A percentile compares a stretch with the other conserved stretches of the same genome.
These are phyloP conservation scores for Golovinomyces cichoracearum DNA, from an alignment of 2,329 filamentous ascomycete species.

Conservation along the genomic window DNA sequence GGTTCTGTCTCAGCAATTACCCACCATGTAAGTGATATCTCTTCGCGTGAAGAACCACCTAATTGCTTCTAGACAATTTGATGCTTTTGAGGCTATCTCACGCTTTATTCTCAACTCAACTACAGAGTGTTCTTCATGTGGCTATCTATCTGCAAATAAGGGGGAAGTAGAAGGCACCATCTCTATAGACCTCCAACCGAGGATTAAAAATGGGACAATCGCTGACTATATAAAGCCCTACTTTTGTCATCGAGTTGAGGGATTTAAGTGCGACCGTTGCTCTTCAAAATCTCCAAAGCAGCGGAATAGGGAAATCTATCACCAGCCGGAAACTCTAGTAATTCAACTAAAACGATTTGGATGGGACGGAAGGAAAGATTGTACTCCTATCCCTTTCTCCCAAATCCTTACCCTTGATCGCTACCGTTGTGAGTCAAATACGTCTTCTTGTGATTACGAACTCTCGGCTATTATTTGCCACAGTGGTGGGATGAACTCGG, in stretches of 20 bases:
- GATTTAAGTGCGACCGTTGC: constrained; percentile 3
- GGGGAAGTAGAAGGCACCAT: constrained; percentile 9
- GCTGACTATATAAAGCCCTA: constrained; percentile 7
- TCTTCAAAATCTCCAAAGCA: constrained; percentile 3
- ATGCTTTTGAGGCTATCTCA: constrained; percentile 4
- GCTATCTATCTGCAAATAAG: constrained; percentile 6
- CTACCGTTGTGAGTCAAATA: constrained; percentile 3
- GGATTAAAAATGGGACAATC: constrained; percentile 6
- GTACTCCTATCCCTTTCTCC: constrained; percentile 5
- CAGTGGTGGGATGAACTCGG: constrained; percentile 4
- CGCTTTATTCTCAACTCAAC: constrained; percentile 2
- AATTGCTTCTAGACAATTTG: not conserved
- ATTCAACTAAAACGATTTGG: constrained; percentile 3
- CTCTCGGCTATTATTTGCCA: constrained; percentile 14
- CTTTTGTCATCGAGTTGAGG: constrained; percentile 3
- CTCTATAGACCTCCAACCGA: constrained; percentile 10
- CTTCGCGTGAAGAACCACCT: not conserved
- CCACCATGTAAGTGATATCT: constrained; percentile 7
- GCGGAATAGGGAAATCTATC: constrained; percentile 10
- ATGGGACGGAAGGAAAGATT: constrained; percentile 8
- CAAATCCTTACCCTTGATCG: constrained; percentile 9
- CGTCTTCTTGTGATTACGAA: constrained; percentile 9
- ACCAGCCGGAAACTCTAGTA: constrained; percentile 13
- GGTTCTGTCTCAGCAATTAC: constrained; percentile 10
- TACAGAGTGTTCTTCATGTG: constrained; percentile 6